Evolutionary conservation across 768 basidiomycete species (phyloP).

Genomic region (Paxillus involutus): DNA sequence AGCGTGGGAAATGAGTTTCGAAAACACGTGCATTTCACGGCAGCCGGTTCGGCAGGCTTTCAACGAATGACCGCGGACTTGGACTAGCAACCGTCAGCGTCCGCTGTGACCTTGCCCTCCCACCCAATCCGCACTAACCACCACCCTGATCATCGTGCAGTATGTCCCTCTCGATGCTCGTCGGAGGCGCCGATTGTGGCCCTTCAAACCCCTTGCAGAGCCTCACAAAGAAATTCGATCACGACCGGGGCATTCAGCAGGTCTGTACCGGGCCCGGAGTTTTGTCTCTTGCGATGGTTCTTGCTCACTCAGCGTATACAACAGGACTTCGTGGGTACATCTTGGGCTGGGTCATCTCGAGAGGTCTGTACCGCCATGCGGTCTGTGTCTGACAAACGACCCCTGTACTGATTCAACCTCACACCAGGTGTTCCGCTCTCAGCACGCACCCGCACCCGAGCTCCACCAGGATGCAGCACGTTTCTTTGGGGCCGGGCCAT

Average conservation of each 20-base stretch:
- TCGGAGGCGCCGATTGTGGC: slow-evolving; percentile 75
- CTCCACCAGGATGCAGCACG: slow-evolving; percentile 65
- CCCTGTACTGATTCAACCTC: neutral
- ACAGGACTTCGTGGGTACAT: slow-evolving; percentile 71
- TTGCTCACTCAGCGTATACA: slow-evolving; percentile 1
- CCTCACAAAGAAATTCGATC: slow-evolving; percentile 76
- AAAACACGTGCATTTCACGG: neutral
- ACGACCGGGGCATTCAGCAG: slow-evolving; percentile 78
- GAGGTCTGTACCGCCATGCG: slow-evolving; percentile 44
- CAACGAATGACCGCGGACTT: no score
- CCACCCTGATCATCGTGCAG: neutral
- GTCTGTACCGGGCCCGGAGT: slow-evolving; percentile 36
- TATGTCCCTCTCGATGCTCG: slow-evolving; percentile 83
- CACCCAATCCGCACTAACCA: neutral
- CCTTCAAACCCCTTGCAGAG: slow-evolving; percentile 81
- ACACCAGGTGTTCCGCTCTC: slow-evolving; percentile 60
- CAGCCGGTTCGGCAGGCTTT: neutral
- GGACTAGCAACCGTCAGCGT: no score
- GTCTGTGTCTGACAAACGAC: slow-evolving; percentile 1
- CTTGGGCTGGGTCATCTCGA: slow-evolving; percentile 59
- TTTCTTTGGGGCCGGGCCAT: slow-evolving; percentile 52
- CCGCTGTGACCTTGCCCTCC: neutral
- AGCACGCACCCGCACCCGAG: slow-evolving; percentile 38
- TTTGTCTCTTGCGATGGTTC: neutral
- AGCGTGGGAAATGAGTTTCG: neutral